A percentile compares a stretch with the other conserved stretches of the same genome.
phyloP scores from a whole-genome alignment of 345 rosid genomes.

The Euphorbia lathyris region DNA sequence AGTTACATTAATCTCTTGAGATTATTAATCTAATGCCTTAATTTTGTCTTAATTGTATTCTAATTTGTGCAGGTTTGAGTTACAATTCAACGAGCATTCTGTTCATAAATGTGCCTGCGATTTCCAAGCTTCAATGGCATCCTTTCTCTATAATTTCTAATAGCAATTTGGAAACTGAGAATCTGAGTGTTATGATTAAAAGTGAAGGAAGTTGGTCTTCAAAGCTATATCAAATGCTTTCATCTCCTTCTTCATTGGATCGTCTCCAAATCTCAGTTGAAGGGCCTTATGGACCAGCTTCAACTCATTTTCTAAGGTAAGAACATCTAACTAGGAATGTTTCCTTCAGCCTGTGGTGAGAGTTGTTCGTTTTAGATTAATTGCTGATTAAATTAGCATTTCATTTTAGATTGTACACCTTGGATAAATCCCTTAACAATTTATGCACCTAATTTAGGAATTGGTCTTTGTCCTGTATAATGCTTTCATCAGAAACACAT shows the following conservation, averaged over 20 bases:
- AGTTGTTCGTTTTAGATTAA: too few relatives aligned
- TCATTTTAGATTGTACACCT: too few relatives aligned
- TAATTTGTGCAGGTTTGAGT: slow-evolving; percentile 39
- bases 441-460: too few relatives aligned
- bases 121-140: slow-evolving; percentile 91
- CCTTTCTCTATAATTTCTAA: slow-evolving; percentile 76
- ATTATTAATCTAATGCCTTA: too few relatives aligned
- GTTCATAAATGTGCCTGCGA: slow-evolving; percentile 67
- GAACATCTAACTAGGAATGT: background rate
- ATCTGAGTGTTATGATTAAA: slow-evolving; percentile 63
- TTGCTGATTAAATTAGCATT: too few relatives aligned
- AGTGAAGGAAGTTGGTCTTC: slow-evolving; percentile 78
- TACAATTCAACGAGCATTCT: slow-evolving; percentile 68
- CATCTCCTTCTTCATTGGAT: slow-evolving; percentile 47
- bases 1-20: background rate
- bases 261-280: slow-evolving; percentile 63
- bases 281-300: slow-evolving; percentile 91
- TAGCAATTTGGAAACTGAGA: slow-evolving; percentile 64
- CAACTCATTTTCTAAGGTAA: slow-evolving; percentile 67
- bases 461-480: too few relatives aligned
- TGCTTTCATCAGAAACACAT: too few relatives aligned
- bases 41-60: background rate
- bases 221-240: slow-evolving; percentile 56
- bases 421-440: too few relatives aligned
- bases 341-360: too few relatives aligned